Evolutionary conservation across 1,139 yeast species (phyloP), one percentile per base, ranked within the genome.

Genomic region (Yamadazyma dendronema): DNA sequence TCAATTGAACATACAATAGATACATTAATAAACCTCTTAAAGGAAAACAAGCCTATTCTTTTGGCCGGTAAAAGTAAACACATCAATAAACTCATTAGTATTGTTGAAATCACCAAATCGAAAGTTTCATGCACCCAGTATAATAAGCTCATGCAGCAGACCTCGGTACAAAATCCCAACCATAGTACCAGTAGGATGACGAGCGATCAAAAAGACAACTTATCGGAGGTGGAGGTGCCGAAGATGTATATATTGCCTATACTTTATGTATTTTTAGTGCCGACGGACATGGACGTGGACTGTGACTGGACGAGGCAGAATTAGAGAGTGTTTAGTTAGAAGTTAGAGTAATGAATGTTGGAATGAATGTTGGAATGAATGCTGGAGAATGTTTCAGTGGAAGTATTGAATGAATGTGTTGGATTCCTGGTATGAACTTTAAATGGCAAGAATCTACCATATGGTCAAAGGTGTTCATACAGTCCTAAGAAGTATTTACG

Each of bases 31-130:
- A n/a, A 28, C 3, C 7, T 13, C 2, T 5, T 48, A 3, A 28
- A 38, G 2, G 9, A 29, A 1, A 31, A 30, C 6, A 13, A 27
- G 4, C 37, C 40, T 3, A 31, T 43, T 5, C 26, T 47, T 16
- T 13, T 47, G 19, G 37, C 39, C 12, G 49, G 40, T 2, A 40
- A 38, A 22, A 40, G 46, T 8, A 39, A 35, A 11, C 31, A 29
- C 13, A 35, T 49, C 21, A 41, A 39, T 23, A 44, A 46, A 26
- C 30, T 48, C 9, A 40, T 49, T 5, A 39, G 43, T 6, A 39
- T 48, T 4, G 45, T 45, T 12, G 53, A 49, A 31, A 41, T 46
- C 4, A 40, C 37, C 11, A 49, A 49, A 28, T 28, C 43, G 4
- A 43, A 42, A 30, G 25, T 14, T 1, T 12, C 17, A 13, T 28